Percentiles rank a stretch among this genome's conserved stretches.
These are phyloP conservation scores for Dictyostelium discoideum DNA, from an alignment of 78 protist genomes.

Conservation along the genomic window DNA sequence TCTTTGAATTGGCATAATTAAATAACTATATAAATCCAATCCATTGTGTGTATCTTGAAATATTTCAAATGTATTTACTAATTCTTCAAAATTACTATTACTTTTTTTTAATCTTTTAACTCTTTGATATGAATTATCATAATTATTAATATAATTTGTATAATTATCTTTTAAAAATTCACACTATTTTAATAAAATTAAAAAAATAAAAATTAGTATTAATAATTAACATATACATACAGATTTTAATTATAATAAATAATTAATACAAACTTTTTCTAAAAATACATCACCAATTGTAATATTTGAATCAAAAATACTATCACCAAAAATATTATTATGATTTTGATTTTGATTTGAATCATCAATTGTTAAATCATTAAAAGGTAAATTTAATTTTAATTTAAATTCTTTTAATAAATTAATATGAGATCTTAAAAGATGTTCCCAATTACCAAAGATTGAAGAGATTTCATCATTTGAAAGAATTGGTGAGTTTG, in stretches of 20 bases:
- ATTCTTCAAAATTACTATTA: constrained; percentile 47
- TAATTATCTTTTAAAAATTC: constrained; percentile 61
- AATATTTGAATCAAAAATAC: constrained; percentile 6
- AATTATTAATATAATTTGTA: constrained; percentile 61
- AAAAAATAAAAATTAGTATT: background rate
- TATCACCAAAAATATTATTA: background rate
- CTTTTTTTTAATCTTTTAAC: constrained; percentile 65
- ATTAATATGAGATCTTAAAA: constrained; percentile 18
- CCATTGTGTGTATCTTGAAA: constrained; percentile 67
- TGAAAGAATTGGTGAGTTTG: background rate
- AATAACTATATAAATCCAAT: constrained; percentile 53
- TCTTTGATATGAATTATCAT: constrained; percentile 65
- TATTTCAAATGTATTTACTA: constrained; percentile 62
- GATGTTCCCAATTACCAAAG: constrained; percentile 76
- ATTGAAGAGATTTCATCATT: constrained; percentile 57
- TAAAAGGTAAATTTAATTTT: background rate
- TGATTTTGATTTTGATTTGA: background rate
- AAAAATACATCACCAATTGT: constrained; percentile 75
- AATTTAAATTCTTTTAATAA: constrained; percentile 51
- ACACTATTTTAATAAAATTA: constrained; percentile 6
- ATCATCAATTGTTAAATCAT: background rate
- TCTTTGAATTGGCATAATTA: constrained; percentile 80
- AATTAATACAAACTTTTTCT: constrained; percentile 34
- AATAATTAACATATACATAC: background rate
- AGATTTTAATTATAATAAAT: background rate